phyloP scores from a whole-genome alignment of 768 basidiomycete species.

The Psilocybe cubensis region DNA sequence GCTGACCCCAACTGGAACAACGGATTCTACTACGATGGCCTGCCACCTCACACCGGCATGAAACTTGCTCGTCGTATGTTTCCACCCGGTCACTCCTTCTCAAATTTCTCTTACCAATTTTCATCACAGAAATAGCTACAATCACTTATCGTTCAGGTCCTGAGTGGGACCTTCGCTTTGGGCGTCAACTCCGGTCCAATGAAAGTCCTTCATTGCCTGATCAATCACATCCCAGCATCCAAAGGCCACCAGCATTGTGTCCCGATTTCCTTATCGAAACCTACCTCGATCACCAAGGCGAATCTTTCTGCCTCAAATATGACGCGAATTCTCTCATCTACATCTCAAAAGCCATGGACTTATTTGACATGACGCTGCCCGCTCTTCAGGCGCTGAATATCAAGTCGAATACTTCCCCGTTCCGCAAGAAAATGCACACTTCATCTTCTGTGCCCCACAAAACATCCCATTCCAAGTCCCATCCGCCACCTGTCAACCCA shows the following conservation, averaged over 20 bases:
- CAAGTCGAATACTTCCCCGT: slow-evolving; percentile 26
- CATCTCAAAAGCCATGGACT: slow-evolving; percentile 98
- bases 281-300: slow-evolving; percentile 96
- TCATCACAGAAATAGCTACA: slow-evolving; percentile 87
- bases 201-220: slow-evolving; percentile 33
- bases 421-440: slow-evolving; percentile 1
- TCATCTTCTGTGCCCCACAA: slow-evolving; percentile 27
- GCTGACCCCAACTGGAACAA: slow-evolving; percentile 99
- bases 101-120: slow-evolving; percentile 1
- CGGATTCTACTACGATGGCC: slow-evolving; percentile 93
- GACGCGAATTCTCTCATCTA: slow-evolving; percentile 99
- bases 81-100: background rate
- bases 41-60: slow-evolving; percentile 99
- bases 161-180: slow-evolving; percentile 99
- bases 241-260: slow-evolving; percentile 76
- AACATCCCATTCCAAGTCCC: slow-evolving; percentile 65
- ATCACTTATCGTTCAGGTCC: slow-evolving; percentile 99
- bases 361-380: slow-evolving; percentile 91
- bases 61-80: slow-evolving; percentile 90
- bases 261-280: slow-evolving; percentile 99
- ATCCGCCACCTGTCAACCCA: slow-evolving; percentile 72
- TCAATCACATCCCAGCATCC: slow-evolving; percentile 23
- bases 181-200: slow-evolving; percentile 62
- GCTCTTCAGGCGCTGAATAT: slow-evolving; percentile 75
- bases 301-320: slow-evolving; percentile 97